phyloP scores from a whole-genome alignment of 169 alveolate genomes.

The Plasmodium blacklocki region DNA sequence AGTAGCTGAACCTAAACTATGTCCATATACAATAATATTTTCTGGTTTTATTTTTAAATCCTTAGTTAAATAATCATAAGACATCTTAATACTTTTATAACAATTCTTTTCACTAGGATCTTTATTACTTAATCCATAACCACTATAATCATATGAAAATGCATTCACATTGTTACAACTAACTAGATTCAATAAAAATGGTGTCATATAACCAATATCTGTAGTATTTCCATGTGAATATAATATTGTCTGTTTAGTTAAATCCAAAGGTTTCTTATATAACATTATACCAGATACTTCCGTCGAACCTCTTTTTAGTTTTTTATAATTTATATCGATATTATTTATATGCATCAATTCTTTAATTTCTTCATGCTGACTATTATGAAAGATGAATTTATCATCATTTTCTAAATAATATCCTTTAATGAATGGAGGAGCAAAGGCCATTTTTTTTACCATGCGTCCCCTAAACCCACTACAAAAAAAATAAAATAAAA shows the following conservation, averaged over 20 bases:
- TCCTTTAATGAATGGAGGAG: slow-evolving; percentile 81
- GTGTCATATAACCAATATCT: slow-evolving; percentile 90
- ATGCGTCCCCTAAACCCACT: slow-evolving; percentile 78
- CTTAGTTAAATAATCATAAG: slow-evolving; percentile 80
- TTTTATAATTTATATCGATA: slow-evolving; percentile 21
- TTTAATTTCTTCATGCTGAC: slow-evolving; percentile 12
- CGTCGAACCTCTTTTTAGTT: slow-evolving; percentile 18
- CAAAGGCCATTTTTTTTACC: slow-evolving; percentile 82
- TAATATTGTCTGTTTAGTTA: slow-evolving; percentile 79
- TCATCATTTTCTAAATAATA: slow-evolving; percentile 75
- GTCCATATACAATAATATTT: slow-evolving; percentile 89
- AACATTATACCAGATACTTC: slow-evolving; percentile 6
- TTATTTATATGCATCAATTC: neutral
- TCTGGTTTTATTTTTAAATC: slow-evolving; percentile 79
- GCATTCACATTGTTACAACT: slow-evolving; percentile 81
- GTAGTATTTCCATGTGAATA: slow-evolving; percentile 93
- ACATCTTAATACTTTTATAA: slow-evolving; percentile 84
- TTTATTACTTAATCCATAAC: slow-evolving; percentile 92
- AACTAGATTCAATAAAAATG: slow-evolving; percentile 77
- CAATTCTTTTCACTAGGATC: slow-evolving; percentile 83
- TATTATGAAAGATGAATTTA: slow-evolving; percentile 51
- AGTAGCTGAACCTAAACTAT: slow-evolving; percentile 93
- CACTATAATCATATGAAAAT: slow-evolving; percentile 93
- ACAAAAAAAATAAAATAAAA: neutral
- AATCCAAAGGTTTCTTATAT: slow-evolving; percentile 31